Percentiles rank a stretch among this genome's conserved stretches.
These are phyloP conservation scores for Alloteropsis semialata DNA, from an alignment of 176 grass and related monocot genomes.

Conservation along the genomic window DNA sequence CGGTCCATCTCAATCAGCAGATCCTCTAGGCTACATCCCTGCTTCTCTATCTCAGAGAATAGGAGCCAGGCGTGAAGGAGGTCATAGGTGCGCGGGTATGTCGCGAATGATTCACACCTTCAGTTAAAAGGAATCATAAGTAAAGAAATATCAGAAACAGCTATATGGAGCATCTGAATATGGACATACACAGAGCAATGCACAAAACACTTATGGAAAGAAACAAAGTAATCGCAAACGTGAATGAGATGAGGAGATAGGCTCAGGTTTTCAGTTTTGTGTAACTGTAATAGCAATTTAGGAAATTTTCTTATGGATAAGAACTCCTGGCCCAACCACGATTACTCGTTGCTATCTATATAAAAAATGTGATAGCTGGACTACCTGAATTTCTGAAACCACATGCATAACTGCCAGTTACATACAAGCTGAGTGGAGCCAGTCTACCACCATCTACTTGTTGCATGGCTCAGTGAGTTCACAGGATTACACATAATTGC, in stretches of 20 bases:
- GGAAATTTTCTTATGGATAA: background rate
- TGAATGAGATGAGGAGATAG: background rate
- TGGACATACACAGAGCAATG: background rate
- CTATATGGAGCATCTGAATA: background rate
- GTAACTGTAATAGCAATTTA: background rate
- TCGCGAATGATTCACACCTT: constrained; percentile 82
- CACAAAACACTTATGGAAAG: background rate
- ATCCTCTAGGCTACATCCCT: constrained; percentile 69
- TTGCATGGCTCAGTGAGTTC: background rate
- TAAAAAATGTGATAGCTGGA: background rate
- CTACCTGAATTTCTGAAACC: background rate
- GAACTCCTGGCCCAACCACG: background rate
- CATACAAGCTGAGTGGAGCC: background rate
- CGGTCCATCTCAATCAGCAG: constrained; percentile 84
- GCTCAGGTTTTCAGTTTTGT: background rate
- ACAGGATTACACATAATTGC: background rate
- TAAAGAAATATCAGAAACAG: background rate
- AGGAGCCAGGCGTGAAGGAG: constrained; percentile 64
- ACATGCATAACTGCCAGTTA: background rate
- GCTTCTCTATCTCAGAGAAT: constrained; percentile 60
- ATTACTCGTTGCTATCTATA: background rate
- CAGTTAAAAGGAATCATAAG: constrained; percentile 12
- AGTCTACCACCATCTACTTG: background rate
- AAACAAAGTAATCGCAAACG: background rate
- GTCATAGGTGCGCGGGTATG: constrained; percentile 75